Percentiles rank a stretch among this genome's conserved stretches.
phyloP scores from a whole-genome alignment of 352 stramenopile genomes.

The Globisporangium spiculum region DNA sequence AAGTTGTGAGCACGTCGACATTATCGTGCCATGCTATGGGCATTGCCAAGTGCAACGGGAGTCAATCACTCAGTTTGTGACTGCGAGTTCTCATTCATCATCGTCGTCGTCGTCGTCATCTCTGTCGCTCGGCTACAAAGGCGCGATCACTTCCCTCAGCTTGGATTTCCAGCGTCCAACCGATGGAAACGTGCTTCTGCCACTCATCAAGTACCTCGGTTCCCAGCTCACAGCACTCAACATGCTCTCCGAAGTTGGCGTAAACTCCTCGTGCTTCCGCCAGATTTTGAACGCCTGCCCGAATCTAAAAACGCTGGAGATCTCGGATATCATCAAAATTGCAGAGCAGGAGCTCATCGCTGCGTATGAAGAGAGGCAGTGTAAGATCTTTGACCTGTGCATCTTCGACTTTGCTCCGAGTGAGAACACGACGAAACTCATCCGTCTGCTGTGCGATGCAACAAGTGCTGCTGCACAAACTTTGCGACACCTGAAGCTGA shows the following conservation, averaged over 20 bases:
- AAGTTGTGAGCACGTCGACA: not conserved
- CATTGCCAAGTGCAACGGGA: conserved; percentile 6
- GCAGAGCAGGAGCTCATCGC: not conserved
- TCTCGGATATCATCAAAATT: not conserved
- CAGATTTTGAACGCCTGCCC: conserved; percentile 10
- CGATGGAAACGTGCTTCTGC: conserved; percentile 2
- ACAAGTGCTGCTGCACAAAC: not conserved
- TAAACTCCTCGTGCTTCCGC: not conserved
- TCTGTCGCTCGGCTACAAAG: conserved; percentile 3
- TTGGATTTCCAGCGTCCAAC: not conserved
- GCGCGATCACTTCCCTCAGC: conserved; percentile 10
- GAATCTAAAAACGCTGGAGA: not conserved
- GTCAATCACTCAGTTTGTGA: conserved; percentile 1
- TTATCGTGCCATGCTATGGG: conserved; percentile 12
- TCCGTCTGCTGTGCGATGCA: not conserved
- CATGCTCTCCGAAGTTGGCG: not conserved
- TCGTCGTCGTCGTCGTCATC: not conserved
- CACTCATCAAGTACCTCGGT: conserved; percentile 13
- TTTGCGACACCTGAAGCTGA: conserved; percentile 1
- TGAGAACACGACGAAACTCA: not conserved
- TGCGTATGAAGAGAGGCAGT: conserved; percentile 3
- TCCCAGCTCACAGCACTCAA: conserved; percentile 6
- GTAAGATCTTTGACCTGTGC: not conserved
- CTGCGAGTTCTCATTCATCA: not conserved
- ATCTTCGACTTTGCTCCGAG: not conserved